Conservation (phyloP, 2,329 filamentous ascomycete genomes). For the Elsinoe perseae region DNA sequence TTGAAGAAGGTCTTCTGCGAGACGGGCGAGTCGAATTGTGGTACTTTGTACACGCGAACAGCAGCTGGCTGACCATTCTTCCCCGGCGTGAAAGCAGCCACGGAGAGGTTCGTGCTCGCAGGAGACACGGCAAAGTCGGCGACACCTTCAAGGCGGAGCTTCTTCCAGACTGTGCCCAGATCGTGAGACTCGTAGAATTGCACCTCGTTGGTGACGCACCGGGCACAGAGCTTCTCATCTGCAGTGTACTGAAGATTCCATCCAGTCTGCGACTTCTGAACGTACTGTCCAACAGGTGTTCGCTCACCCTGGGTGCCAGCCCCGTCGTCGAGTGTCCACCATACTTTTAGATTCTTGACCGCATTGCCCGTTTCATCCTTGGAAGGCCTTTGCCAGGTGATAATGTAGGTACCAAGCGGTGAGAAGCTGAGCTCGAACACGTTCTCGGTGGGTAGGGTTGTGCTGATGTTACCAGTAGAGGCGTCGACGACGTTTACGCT, state of each 20-base stretch:
- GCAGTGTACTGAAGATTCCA: slow-evolving; percentile 97
- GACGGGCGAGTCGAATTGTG: slow-evolving; percentile 71
- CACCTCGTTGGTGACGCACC: slow-evolving; percentile 91
- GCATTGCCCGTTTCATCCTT: slow-evolving; percentile 94
- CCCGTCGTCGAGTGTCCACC: slow-evolving; percentile 69
- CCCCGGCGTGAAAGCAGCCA: slow-evolving; percentile 92
- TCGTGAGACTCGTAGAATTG: slow-evolving; percentile 92
- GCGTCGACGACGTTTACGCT: slow-evolving; percentile 80
- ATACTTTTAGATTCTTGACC: slow-evolving; percentile 93
- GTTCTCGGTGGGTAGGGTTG: slow-evolving; percentile 68
- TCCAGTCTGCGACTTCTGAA: slow-evolving; percentile 89
- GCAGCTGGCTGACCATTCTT: slow-evolving; percentile 87
- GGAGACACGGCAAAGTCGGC: slow-evolving; percentile 83
- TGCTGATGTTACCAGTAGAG: slow-evolving; percentile 63
- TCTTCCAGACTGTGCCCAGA: slow-evolving; percentile 84
- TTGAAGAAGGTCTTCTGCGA: slow-evolving; percentile 99
- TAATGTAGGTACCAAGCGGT: slow-evolving; percentile 81
- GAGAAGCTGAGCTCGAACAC: slow-evolving; percentile 96
- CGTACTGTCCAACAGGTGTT: slow-evolving; percentile 72
- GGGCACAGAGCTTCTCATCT: slow-evolving; percentile 89
- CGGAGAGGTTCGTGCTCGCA: slow-evolving; percentile 71
- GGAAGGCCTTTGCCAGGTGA: slow-evolving; percentile 88
- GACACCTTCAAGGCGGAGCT: slow-evolving; percentile 85
- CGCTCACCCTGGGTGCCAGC: slow-evolving; percentile 57
- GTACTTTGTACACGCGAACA: slow-evolving; percentile 90